These are phyloP conservation scores for Aureobasidium uvarum DNA, from an alignment of 2,329 filamentous ascomycete genomes.

Conservation along the genomic window DNA sequence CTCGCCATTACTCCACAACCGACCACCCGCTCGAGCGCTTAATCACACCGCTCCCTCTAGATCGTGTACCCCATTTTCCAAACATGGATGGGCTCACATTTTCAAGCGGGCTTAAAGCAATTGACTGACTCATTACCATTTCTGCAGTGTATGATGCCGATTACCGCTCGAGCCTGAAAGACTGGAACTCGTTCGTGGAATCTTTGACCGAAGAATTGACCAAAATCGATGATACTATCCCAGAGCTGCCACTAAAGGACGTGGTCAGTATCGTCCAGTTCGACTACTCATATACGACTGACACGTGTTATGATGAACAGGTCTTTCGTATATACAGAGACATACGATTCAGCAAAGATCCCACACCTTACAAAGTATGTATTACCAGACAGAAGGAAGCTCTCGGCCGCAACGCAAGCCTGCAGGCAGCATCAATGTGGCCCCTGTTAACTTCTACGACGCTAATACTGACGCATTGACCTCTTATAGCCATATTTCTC, in stretches of 20 bases:
- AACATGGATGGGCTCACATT: not conserved
- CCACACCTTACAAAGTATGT: slow-evolving; percentile 80
- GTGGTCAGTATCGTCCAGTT: slow-evolving; percentile 52
- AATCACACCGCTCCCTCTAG: not conserved
- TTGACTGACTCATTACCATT: slow-evolving; percentile 10
- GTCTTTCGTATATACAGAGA: slow-evolving; percentile 86
- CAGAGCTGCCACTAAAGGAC: slow-evolving; percentile 82
- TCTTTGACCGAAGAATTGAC: slow-evolving; percentile 67
- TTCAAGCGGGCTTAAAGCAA: not conserved
- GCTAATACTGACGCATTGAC: slow-evolving; percentile 24
- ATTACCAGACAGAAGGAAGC: not conserved
- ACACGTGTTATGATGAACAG: slow-evolving; percentile 38
- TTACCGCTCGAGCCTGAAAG: slow-evolving; percentile 72
- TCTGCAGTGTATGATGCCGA: slow-evolving; percentile 70
- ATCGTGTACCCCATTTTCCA: not conserved
- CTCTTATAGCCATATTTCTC: slow-evolving; percentile 71
- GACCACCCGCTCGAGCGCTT: slow-evolving; percentile 5
- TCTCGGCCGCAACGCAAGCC: not conserved
- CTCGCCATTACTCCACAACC: not conserved
- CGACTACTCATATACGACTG: slow-evolving; percentile 8
- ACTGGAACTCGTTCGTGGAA: slow-evolving; percentile 79
- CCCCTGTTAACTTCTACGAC: not conserved
- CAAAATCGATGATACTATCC: slow-evolving; percentile 74
- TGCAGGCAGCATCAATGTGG: not conserved
- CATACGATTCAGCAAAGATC: slow-evolving; percentile 78